These are phyloP conservation scores for Neltuma alba DNA, from an alignment of 306 rosid genomes.

Conservation along the genomic window DNA sequence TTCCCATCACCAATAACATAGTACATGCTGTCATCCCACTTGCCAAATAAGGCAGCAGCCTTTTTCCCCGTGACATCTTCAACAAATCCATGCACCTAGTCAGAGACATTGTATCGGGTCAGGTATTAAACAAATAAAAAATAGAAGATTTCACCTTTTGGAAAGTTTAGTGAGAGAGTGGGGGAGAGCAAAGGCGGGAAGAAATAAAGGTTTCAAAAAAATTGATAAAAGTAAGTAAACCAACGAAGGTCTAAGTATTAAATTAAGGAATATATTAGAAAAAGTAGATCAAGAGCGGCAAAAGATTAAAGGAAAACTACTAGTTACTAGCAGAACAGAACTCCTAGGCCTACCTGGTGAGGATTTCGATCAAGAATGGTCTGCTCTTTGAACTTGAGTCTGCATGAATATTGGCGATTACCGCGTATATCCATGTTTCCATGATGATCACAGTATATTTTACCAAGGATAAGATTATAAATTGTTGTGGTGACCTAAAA, in stretches of 20 bases:
- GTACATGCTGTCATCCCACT: slow-evolving; percentile 91
- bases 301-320: background rate
- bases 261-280: background rate
- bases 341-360: slow-evolving; percentile 65
- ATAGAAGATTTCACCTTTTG: background rate
- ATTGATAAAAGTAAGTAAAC: background rate
- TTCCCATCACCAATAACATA: slow-evolving; percentile 62
- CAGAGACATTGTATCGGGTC: background rate
- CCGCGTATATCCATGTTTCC: slow-evolving; percentile 91
- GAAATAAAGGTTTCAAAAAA: background rate
- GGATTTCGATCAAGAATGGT: slow-evolving; percentile 95
- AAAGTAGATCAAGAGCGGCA: background rate
- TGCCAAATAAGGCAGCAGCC: slow-evolving; percentile 80
- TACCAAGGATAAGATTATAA: slow-evolving; percentile 92
- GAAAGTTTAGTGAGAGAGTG: background rate
- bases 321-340: slow-evolving; percentile 7
- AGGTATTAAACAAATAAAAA: slow-evolving; percentile 10
- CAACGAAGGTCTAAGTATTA: background rate
- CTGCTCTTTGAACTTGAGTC: slow-evolving; percentile 92
- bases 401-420: slow-evolving; percentile 81
- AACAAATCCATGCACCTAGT: slow-evolving; percentile 86
- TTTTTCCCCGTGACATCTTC: slow-evolving; percentile 76
- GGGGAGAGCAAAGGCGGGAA: background rate
- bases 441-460: slow-evolving; percentile 93
- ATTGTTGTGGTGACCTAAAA: slow-evolving; percentile 89